Base-by-base conservation (phyloP, 1,284 basidiomycete genomes). In the Malassezia restricta region DNA sequence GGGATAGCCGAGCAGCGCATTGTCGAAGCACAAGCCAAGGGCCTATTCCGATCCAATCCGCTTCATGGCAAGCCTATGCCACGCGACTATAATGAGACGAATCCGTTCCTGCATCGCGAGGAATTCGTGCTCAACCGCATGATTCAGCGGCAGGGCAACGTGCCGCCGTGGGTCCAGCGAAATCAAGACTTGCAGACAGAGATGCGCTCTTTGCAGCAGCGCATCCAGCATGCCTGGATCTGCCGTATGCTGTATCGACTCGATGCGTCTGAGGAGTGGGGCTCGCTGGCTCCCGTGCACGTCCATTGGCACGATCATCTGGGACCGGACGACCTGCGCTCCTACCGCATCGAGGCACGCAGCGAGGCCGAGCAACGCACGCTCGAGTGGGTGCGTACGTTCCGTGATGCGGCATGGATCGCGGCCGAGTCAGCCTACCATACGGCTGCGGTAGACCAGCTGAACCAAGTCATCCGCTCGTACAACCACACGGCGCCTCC, bases 91-190 rank as follows among this genome's bases (percentile, higher is more conserved):
- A 83, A 86, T 47, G 85, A 87, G 66, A 76, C 76, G 28, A 91
- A 91, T 66, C 87, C 87, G 0, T 88, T 64, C 45, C 51, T 75
- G 3, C 54, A 51, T 5, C 40, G 70, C 20, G 70, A 69, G 33
- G 71, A 64, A 46, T 57, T 56, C 8, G 48, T 90, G 46, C 84
- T 91, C 84, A 91, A 91, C 66, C 80, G 87, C 11, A 88, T 91
- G 53, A 80, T 92, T 15, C 84, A 87, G 64, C 77, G 82, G 35
- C 86, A 89, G 64, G 86, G 85, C 12, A 86, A 84, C 2, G 80
- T 83, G 0, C 89, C 88, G n/a, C 85, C 87, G 3, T 92, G 87
- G 87, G 83, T 92, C 3, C 87, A 91, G 73, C 66, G 89, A 31
- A 88, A 90, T 73, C 76, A 57, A 77, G 79, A 81, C 53, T 73